phyloP scores from a whole-genome alignment of 495 filamentous ascomycete species.

The Neurospora sp. region DNA sequence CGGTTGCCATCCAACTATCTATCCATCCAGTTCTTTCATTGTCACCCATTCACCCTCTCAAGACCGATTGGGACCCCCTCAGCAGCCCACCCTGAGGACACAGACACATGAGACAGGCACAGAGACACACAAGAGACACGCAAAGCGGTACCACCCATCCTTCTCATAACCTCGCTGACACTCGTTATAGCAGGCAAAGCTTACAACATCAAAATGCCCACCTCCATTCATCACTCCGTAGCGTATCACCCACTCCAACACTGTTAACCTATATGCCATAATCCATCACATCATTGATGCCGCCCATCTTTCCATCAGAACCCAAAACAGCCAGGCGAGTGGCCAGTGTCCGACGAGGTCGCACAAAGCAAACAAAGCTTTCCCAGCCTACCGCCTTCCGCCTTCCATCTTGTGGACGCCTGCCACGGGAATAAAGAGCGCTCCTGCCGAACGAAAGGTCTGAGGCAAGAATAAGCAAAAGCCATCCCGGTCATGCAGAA shows the following conservation, averaged over 20 bases:
- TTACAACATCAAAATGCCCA: not conserved
- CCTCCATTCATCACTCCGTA: not conserved
- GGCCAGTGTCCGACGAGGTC: constrained; percentile 19
- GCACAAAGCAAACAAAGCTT: constrained; percentile 17
- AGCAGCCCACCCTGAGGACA: not conserved
- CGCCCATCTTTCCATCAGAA: constrained; percentile 9
- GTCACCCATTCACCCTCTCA: not conserved
- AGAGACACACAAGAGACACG: not conserved
- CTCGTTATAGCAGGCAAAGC: not conserved
- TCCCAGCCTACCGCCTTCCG: constrained; percentile 10
- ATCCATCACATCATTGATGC: constrained; percentile 14
- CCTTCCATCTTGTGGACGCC: constrained; percentile 20
- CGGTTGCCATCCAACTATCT: not conserved
- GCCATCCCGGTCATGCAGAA: constrained; percentile 37
- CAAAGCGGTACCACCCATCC: not conserved
- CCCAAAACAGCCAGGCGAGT: constrained; percentile 19
- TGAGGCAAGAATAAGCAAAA: constrained; percentile 24
- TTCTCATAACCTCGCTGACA: not conserved
- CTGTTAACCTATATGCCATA: constrained; percentile 27
- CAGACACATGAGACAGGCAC: not conserved
- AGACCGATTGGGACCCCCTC: not conserved
- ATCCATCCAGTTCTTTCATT: not conserved
- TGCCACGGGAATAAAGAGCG: constrained; percentile 30
- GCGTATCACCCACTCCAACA: not conserved
- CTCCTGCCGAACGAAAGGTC: constrained; percentile 20